phyloP scores from a whole-genome alignment of 129 eudicot species.

The Escallonia herrerae region DNA sequence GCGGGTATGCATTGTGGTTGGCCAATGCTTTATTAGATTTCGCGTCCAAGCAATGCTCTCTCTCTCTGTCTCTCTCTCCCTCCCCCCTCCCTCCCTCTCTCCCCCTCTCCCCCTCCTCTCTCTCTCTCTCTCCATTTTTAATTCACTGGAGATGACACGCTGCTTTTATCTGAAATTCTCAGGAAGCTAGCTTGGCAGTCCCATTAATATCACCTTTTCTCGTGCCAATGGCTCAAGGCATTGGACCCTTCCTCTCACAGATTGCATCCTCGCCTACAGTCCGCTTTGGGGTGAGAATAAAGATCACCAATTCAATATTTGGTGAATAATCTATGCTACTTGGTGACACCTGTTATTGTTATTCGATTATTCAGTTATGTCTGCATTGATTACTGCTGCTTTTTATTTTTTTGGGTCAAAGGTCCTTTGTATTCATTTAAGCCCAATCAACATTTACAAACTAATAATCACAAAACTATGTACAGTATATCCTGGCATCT shows the following conservation, averaged over 20 bases:
- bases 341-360: background rate
- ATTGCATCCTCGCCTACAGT: slow-evolving; percentile 72
- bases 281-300: slow-evolving; percentile 72
- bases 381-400: slow-evolving; percentile 2
- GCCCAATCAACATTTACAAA: too few relatives aligned
- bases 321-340: background rate
- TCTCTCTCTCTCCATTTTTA: background rate
- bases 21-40: background rate
- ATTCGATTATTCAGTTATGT: background rate
- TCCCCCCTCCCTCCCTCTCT: too few relatives aligned
- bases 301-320: background rate
- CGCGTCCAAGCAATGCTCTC: background rate
- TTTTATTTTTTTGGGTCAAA: background rate
- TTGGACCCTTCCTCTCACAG: slow-evolving; percentile 77
- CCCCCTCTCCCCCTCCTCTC: too few relatives aligned
- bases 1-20: too few relatives aligned
- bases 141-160: background rate
- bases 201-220: slow-evolving; percentile 90
- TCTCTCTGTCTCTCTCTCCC: background rate
- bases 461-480: too few relatives aligned
- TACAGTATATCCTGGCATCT: too few relatives aligned
- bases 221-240: slow-evolving; percentile 75
- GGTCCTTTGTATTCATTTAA: too few relatives aligned
- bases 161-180: slow-evolving; percentile 20
- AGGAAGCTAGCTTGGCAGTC: slow-evolving; percentile 86